Evolutionary conservation across 176 grass and related monocot genomes (phyloP), one percentile per base, ranked within the genome.

Genomic region (Oryza officinalis): DNA sequence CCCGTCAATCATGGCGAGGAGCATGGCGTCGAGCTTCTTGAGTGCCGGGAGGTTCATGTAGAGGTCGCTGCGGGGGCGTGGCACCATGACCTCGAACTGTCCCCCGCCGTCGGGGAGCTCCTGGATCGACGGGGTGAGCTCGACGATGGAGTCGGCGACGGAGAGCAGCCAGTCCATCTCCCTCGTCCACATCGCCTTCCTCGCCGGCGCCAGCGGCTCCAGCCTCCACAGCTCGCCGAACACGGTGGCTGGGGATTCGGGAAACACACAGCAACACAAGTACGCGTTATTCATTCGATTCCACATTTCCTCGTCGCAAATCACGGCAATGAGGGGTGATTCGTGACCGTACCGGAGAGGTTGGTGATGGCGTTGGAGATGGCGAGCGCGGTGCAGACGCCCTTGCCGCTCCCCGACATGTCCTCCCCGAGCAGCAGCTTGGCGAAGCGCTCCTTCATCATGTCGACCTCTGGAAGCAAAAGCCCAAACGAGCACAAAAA

Each of bases 371-470:
- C 93, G 77, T 99, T 99, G 72, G 97, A 99, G 80, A 99, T 84
- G 80, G 97, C 97, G 47, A 99, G 97, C 71, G 93, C 97, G 59
- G 93, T 94, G 93, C 97, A 94, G 81, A 99, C 97, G 67, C 97
- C 97, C 84, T 99, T 94, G 83, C 93, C 97, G 72, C 97, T 88
- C 65, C 97, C 97, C 59, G 97, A 99, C 97, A 96, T 99, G 93
- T 99, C 97, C 89, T 99, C 97, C 31, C 97, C 97, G 27, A 99
- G 91, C 20, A 99, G 97, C 35, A 99, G 91, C 86, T 99, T 99
- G 0, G 97, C 93, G 87, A 99, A 99, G 28, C 97, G 92, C 91
- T 99, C 97, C 89, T 96, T 99, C 97, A 99, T 96, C 93, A 99
- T 96, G 88, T 99, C 97, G 66, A 96, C 61, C 85, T 96, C 97